phyloP scores from a whole-genome alignment of 352 stramenopile species.

The Thraustotheca clavata region DNA sequence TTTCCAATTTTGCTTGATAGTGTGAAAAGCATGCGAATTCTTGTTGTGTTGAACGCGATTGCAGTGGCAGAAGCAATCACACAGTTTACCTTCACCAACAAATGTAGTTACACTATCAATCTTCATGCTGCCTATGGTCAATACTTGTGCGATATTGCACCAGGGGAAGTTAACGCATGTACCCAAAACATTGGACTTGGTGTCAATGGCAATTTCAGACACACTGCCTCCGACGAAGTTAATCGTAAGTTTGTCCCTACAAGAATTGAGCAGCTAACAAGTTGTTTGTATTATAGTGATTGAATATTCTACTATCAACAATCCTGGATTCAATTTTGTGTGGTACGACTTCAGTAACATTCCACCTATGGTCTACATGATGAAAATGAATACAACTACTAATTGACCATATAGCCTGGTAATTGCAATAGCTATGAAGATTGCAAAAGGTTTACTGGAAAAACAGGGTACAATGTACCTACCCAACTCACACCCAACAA shows the following conservation, averaged over 20 bases:
- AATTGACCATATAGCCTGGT: conserved; percentile 9
- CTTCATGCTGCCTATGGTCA: not conserved
- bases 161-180: too few species aligned
- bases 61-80: too few species aligned
- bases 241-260: not conserved
- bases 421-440: conserved; percentile 29
- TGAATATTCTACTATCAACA: conserved; percentile 9
- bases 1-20: too few species aligned
- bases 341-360: conserved; percentile 66
- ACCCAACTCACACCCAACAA: conserved; percentile 32
- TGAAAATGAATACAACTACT: not conserved
- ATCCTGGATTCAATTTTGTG: conserved; percentile 12
- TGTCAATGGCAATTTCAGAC: conserved; percentile 1
- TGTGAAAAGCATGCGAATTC: too few species aligned
- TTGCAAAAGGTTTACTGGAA: conserved; percentile 37
- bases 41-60: too few species aligned
- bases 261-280: not conserved
- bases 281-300: conserved; percentile 4
- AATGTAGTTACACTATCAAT: conserved; percentile 19
- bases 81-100: conserved; percentile 19
- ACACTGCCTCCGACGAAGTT: conserved; percentile 11
- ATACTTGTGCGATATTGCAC: conserved; percentile 14
- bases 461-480: conserved; percentile 49
- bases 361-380: conserved; percentile 23
- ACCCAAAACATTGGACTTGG: not conserved